Base-by-base conservation (phyloP, 2,329 filamentous ascomycete genomes). In the Colletotrichum sp. region DNA sequence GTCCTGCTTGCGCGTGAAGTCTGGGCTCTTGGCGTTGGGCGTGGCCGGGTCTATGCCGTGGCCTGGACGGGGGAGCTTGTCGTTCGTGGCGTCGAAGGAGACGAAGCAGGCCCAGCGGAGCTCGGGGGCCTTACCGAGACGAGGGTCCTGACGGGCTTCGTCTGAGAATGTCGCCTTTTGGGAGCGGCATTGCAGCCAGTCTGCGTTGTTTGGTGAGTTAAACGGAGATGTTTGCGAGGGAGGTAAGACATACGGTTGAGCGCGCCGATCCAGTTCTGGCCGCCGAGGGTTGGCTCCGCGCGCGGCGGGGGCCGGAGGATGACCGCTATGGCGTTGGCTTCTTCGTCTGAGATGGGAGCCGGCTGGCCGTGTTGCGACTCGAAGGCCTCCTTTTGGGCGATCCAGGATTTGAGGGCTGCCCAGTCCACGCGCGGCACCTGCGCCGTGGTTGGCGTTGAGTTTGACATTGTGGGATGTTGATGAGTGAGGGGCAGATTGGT, bases 261-360 rank as follows among this genome's bases (percentile, higher is more conserved):
- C 8, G 83, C 26, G n/a, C 85, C 83, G 36, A 88, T 68, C 83
- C 85, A 88, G 80, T 89, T 85, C 1, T 64, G 76, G 1, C 81
- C 77, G 2, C 76, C 82, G 10, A 84, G 1, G 7, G 81, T 79
- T 5, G 80, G 80, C 28, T 82, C 82, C 3, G 75, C 21, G 9
- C 60, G 71, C 39, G 69, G 67, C 16, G 75, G 66, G 26, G 76
- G 80, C 3, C 79, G 77, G 69, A 86, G 81, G 62, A 91, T 82
- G 7, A 84, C 80, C 1, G 83, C 81, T 30, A 91, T 79, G 18
- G 88, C 86, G 52, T 82, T 80, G 12, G 82, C 80, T 79, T 90
- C 84, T 6, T 80, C 77, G 6, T 82, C 81, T 0, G 84, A 84
- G 34, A 90, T 79, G 0, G 84, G 83, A 2, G 85, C 82, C 0